Base-by-base conservation (phyloP, 805 yeast species). In the Teunomyces panamensis region DNA sequence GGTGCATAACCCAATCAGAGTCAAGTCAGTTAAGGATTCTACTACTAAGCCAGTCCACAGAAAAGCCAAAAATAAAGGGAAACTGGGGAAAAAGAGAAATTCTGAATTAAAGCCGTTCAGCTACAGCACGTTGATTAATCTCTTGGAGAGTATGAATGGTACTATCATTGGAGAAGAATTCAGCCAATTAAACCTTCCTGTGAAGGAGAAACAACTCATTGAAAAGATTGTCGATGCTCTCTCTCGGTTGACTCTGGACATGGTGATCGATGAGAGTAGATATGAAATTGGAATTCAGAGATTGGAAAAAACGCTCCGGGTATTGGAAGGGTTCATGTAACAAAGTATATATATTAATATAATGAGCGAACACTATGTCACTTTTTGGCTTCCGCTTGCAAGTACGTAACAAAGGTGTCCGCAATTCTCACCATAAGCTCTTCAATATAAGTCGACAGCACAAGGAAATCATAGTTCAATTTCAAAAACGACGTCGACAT, bases 201-300 rank as follows among this genome's bases (percentile, higher is more conserved):
- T 77, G 0, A 85, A 84, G 49, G 96, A 90, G 59, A 85, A 87
- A 55, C 84, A 81, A 56, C 73, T 91, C 35, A 73, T 92, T 37
- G 97, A 92, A 59, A 83, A 89, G 64, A 81, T 92, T 43, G 87
- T 92, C 3, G 96, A 90, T 58, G 84, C 95, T 1, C 72, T 92
- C 42, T 84, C 94, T 34, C 77, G 94, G 56, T 76, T 94, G 49
- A 89, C 96, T 2, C 89, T 91, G 45, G 97, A 90, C 60, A 89
- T 94, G 88, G 86, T 90, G 46, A 63, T 88, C 47, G 96, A 92
- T 63, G 89, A 89, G 27, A 81, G 80, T 27, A 80, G 94, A 58
- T 84, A 86, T 49, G 84, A 83, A 11, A 89, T 89, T 51, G 96
- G 97, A 9, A 77, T 89, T 39, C 75, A 80, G 52, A 74, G 98